phyloP scores from a whole-genome alignment of 768 basidiomycete genomes.

The Termitomyces sp. region DNA sequence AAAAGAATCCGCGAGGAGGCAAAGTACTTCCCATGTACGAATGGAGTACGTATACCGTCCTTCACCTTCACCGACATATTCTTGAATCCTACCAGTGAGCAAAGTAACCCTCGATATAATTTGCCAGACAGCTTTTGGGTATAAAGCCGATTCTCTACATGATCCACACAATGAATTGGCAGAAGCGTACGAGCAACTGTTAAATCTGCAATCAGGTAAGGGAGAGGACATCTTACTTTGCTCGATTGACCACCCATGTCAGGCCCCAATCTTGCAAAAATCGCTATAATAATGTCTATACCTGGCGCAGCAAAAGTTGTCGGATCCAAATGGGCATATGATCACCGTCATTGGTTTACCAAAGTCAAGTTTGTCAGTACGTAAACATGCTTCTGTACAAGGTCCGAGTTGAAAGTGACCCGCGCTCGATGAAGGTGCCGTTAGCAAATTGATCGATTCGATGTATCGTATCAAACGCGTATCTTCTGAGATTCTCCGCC shows the following conservation, averaged over 20 bases:
- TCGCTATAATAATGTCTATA: conserved; percentile 32
- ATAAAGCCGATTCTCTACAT: conserved; percentile 41
- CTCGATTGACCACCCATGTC: no score
- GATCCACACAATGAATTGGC: conserved; percentile 47
- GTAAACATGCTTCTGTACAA: background rate
- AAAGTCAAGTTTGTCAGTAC: conserved; percentile 10
- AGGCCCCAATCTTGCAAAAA: conserved; percentile 32
- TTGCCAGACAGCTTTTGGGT: conserved; percentile 48
- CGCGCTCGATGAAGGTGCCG: background rate
- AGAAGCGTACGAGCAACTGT: conserved; percentile 41
- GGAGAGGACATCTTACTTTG: background rate
- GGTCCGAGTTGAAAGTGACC: background rate
- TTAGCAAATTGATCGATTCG: conserved; percentile 13
- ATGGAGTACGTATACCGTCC: conserved; percentile 37
- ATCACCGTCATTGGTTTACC: conserved; percentile 14
- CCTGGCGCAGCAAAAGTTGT: conserved; percentile 33
- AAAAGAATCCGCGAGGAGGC: conserved; percentile 21
- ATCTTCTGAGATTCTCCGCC: conserved; percentile 35
- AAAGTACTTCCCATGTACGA: conserved; percentile 39
- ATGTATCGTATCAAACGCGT: conserved; percentile 42
- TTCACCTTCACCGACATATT: background rate
- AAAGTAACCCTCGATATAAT: conserved; percentile 54
- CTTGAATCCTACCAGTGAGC: conserved; percentile 32
- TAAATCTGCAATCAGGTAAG: conserved; percentile 37
- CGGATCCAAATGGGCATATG: conserved; percentile 29